Conservation (phyloP, 768 basidiomycete genomes). For the Boletus subcaerulescens region DNA sequence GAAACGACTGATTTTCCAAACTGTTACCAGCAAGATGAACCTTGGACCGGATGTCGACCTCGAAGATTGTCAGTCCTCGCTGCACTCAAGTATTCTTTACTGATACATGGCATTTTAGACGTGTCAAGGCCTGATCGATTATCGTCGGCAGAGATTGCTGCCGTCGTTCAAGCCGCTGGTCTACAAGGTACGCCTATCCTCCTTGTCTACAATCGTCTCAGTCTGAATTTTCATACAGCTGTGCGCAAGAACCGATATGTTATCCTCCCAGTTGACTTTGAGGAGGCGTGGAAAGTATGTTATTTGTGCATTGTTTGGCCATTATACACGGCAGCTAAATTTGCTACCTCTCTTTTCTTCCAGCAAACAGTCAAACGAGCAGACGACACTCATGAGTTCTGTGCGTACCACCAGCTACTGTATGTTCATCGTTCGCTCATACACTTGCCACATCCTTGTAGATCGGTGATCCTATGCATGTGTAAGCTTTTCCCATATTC, state of each 20-base stretch:
- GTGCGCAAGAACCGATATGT: conserved; percentile 98
- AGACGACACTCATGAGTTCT: conserved; percentile 97
- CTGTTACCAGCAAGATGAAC: conserved; percentile 96
- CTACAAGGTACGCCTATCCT: conserved; percentile 66
- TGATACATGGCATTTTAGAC: conserved; percentile 47
- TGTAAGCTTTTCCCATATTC: conserved; percentile 38
- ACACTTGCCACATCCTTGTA: conserved; percentile 14
- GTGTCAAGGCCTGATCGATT: conserved; percentile 95
- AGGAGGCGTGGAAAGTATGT: conserved; percentile 98
- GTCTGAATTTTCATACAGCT: conserved; percentile 38
- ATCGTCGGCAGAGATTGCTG: conserved; percentile 93
- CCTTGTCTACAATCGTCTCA: not conserved
- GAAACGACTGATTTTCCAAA: conserved; percentile 97
- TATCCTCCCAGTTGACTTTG: conserved; percentile 95
- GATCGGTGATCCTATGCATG: conserved; percentile 36
- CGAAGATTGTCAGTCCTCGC: conserved; percentile 82
- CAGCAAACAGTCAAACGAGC: conserved; percentile 96
- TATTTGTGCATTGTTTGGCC: conserved; percentile 51
- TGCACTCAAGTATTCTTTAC: conserved; percentile 8
- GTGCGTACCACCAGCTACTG: conserved; percentile 44
- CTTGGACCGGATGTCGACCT: conserved; percentile 96
- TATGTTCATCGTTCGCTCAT: conserved; percentile 5
- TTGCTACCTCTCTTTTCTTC: conserved; percentile 32
- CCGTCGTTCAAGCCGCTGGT: conserved; percentile 95
- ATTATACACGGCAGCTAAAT: conserved; percentile 30